Base-by-base conservation (phyloP, 805 yeast genomes). In the Wickerhamiella qilinensis region DNA sequence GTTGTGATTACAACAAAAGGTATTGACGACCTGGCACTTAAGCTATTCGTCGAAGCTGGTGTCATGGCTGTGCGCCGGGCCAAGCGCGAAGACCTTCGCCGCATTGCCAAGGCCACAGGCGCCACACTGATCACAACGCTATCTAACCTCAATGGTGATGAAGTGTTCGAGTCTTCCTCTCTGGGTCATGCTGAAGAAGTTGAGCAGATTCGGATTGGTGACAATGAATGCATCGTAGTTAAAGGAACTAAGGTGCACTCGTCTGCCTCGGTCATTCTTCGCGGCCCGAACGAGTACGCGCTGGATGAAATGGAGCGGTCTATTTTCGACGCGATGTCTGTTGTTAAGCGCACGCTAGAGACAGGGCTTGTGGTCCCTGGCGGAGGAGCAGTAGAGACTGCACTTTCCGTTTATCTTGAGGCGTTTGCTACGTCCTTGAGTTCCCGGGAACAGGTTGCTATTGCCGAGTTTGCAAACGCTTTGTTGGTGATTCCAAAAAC, bases 231-330 rank as follows among this genome's bases (percentile, higher is more conserved):
- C 66, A 91, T 93, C 46, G 65, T 85, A 46, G 73, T 85, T 46
- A 81, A 78, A 59, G 94, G 94, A 36, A 82, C 95, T 32, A 76
- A 79, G 52, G 82, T 85, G 33, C 95, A 85, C 60, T 80, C 94
- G 6, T 77, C 96, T 1, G 70, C 93, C 12, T 86, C 97, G 14
- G 82, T 91, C 48, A 75, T 91, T 45, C 68, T 91, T 52, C 79
- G 99, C 61, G 99, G 99, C 40, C 77, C 97, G 43, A 91, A 91
- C 58, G 68, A 91, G 58, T 91, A 80, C 59, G 77, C 93, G 30
- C 69, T 91, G 48, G 99, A 91, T 62, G 99, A 91, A 65, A 88
- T 93, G 97, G 95, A 91, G 64, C 75, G 99, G 61, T 85, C 97
- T 0, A 60, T 93, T 44, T 96, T 84, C 54, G 99, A 91, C 58